Percentiles rank a stretch among this genome's conserved stretches.
Evolutionary conservation across 129 eudicot genomes (phyloP).

Genomic region (Centella asiatica): DNA sequence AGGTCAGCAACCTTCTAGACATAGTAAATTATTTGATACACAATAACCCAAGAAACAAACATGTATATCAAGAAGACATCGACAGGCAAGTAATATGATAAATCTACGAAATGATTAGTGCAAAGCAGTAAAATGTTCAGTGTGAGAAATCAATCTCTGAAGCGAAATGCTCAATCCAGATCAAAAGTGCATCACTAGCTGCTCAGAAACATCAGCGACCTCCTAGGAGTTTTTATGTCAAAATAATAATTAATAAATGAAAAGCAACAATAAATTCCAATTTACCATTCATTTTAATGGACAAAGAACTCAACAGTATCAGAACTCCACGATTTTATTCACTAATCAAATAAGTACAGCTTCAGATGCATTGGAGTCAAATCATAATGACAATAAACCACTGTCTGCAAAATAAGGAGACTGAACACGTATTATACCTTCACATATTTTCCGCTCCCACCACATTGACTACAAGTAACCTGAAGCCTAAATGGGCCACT

Average conservation of each 20-base stretch:
- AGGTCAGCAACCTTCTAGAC: not conserved
- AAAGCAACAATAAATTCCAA: no score
- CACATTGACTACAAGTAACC: constrained; percentile 57
- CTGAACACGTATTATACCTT: constrained; percentile 39
- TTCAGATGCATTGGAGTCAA: no score
- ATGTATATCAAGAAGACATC: not conserved
- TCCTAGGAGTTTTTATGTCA: no score
- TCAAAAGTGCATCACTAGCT: not conserved
- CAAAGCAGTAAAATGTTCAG: not conserved
- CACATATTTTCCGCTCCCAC: constrained; percentile 69
- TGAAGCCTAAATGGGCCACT: constrained; percentile 69
- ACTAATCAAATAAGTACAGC: no score
- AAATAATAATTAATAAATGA: no score
- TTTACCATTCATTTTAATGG: not conserved
- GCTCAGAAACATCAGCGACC: no score
- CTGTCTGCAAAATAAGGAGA: not conserved
- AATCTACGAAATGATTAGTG: not conserved
- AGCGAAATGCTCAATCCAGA: not conserved
- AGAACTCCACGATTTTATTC: no score
- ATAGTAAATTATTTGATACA: not conserved
- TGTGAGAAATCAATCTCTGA: not conserved
- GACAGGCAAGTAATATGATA: not conserved
- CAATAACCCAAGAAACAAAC: not conserved
- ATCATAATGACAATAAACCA: no score
- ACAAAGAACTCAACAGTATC: not conserved